Evolutionary conservation across 352 stramenopile genomes (phyloP).

Genomic region (Pythium monospermum): DNA sequence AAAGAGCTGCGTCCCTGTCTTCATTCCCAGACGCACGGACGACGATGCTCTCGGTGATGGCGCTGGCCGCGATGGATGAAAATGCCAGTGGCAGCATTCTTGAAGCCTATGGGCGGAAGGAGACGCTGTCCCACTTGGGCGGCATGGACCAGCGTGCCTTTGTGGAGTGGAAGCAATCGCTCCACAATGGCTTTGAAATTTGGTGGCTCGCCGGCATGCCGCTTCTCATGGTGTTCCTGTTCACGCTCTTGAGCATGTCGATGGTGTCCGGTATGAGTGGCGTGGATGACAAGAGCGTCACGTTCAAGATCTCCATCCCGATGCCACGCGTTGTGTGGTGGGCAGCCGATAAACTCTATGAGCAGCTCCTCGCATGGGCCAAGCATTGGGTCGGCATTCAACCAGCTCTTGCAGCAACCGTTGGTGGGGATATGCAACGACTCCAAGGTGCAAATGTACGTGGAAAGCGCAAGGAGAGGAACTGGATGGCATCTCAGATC

Average conservation of each 20-base stretch:
- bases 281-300: slow-evolving; percentile 38
- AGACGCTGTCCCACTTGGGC: slow-evolving; percentile 52
- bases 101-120: slow-evolving; percentile 45
- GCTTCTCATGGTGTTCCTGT: slow-evolving; percentile 59
- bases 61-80: slow-evolving; percentile 49
- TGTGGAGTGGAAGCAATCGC: slow-evolving; percentile 36
- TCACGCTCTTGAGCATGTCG: slow-evolving; percentile 73
- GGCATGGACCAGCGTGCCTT: slow-evolving; percentile 18
- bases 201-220: slow-evolving; percentile 84
- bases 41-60: slow-evolving; percentile 17
- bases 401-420: too few relatives aligned
- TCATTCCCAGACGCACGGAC: too few relatives aligned
- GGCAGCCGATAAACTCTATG: not conserved
- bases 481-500: too few relatives aligned
- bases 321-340: slow-evolving; percentile 13
- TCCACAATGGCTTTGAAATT: slow-evolving; percentile 85
- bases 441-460: slow-evolving; percentile 17
- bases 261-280: slow-evolving; percentile 51
- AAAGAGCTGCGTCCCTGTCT: too few relatives aligned
- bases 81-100: slow-evolving; percentile 57
- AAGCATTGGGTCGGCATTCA: not conserved
- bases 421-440: too few relatives aligned
- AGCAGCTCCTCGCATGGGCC: slow-evolving; percentile 1
- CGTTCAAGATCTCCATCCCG: slow-evolving; percentile 19
- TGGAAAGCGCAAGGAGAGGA: too few relatives aligned